These are phyloP conservation scores for Phytophthora vignae DNA, from an alignment of 352 stramenopile genomes.

Conservation along the genomic window DNA sequence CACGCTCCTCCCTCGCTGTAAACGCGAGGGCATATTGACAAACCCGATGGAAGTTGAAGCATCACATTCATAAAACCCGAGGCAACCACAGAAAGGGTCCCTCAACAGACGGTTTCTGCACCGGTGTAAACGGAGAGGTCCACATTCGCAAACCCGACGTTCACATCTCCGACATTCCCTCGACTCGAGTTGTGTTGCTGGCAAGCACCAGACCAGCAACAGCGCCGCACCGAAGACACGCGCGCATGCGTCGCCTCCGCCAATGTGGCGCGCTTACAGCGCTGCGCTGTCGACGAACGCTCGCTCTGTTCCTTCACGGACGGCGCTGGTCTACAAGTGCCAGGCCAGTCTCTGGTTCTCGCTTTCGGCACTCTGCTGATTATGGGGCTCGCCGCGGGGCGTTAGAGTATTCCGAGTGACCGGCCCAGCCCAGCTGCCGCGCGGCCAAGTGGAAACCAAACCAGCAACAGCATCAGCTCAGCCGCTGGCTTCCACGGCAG, in stretches of 20 bases:
- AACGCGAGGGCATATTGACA: slow-evolving; percentile 14
- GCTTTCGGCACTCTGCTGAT: not conserved
- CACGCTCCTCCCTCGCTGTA: slow-evolving; percentile 3
- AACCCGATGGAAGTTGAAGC: slow-evolving; percentile 12
- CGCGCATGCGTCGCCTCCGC: slow-evolving; percentile 11
- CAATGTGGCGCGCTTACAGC: slow-evolving; percentile 26
- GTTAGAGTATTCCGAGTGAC: slow-evolving; percentile 27
- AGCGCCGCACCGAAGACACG: slow-evolving; percentile 20
- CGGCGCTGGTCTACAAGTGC: too few relatives aligned
- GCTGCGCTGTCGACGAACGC: not conserved
- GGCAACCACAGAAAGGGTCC: not conserved
- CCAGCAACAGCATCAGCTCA: not conserved
- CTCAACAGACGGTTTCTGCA: not conserved
- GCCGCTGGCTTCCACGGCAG: not conserved
- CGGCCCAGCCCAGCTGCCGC: slow-evolving; percentile 9
- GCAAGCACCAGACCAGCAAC: slow-evolving; percentile 8
- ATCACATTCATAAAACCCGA: not conserved
- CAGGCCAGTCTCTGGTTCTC: not conserved
- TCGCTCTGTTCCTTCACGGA: too few relatives aligned
- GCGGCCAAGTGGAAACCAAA: not conserved
- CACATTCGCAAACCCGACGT: slow-evolving; percentile 21
- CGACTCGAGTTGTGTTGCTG: not conserved
- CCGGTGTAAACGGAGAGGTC: slow-evolving; percentile 7
- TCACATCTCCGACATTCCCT: not conserved
- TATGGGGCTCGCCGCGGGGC: slow-evolving; percentile 3